Evolutionary conservation across 345 rosid genomes (phyloP).

Genomic region (Microthlaspi erraticum): DNA sequence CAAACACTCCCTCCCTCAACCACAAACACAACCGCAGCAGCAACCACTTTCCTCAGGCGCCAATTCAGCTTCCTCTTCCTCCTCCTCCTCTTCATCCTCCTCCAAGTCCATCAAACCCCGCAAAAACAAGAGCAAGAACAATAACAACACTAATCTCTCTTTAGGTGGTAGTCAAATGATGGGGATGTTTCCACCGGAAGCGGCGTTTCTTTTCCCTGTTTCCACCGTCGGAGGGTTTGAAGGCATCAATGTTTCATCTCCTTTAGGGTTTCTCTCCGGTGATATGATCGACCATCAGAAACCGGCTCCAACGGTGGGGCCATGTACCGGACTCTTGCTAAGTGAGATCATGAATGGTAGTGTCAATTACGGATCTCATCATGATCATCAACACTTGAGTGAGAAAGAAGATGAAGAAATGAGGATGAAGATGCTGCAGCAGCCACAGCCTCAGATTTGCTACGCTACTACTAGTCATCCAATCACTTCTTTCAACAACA

Average conservation of each 20-base stretch:
- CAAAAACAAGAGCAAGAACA: conserved; percentile 46
- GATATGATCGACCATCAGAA: conserved; percentile 38
- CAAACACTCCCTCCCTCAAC: conserved; percentile 45
- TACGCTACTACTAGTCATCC: conserved; percentile 32
- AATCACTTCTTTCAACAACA: conserved; percentile 37
- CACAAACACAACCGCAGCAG: conserved; percentile 35
- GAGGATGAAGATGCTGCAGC: conserved; percentile 52
- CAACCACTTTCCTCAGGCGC: conserved; percentile 26
- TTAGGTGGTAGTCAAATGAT: conserved; percentile 43
- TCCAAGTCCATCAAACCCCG: conserved; percentile 63
- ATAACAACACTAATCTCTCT: conserved; percentile 48
- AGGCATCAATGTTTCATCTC: conserved; percentile 37
- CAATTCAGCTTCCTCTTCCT: conserved; percentile 44
- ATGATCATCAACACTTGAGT: conserved; percentile 38
- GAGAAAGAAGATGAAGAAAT: conserved; percentile 50
- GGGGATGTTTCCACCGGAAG: conserved; percentile 54
- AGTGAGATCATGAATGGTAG: conserved; percentile 59
- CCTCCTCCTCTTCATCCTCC: conserved; percentile 72
- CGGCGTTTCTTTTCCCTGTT: conserved; percentile 55
- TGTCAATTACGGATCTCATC: conserved; percentile 35
- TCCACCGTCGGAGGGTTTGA: conserved; percentile 47
- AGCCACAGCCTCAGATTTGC: conserved; percentile 37
- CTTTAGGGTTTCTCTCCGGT: conserved; percentile 44
- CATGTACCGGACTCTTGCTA: conserved; percentile 60
- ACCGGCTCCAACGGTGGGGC: conserved; percentile 47